Evolutionary conservation across 2,329 filamentous ascomycete species (phyloP), one percentile per base, ranked within the genome.

Genomic region (Truncatella angustata): DNA sequence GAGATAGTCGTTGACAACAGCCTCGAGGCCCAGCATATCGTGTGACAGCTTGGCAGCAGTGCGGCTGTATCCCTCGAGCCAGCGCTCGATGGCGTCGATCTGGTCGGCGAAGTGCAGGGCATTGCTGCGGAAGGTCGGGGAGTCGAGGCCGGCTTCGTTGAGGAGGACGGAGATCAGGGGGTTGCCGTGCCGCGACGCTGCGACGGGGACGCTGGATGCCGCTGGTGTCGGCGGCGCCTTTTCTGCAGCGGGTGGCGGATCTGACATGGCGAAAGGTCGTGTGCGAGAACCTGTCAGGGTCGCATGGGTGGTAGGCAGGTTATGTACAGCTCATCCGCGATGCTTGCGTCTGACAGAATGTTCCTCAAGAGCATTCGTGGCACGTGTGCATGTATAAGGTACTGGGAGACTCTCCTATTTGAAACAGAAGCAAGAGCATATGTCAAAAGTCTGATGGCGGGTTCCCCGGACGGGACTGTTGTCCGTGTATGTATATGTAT

Each of bases 91-190:
- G 51, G 85, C 81, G 59, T 97, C 94, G 63, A 96, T 84, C 74
- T 99, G 93, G 59, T 97, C 94, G 57, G 85, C 81, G 66, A 96
- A 96, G 73, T 97, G 91, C 43, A 88, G 75, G 37, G 90, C 84
- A 20, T 90, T 90, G 43, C 92, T 90, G 58, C 94, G 90, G 70
- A 97, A 97, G 32, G 92, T 95, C 23, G 94, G 94, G 35, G 92
- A 97, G 73, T 99, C 94, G 74, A 97, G 88, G 18, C 91, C 89
- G 47, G 94, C 94, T 80, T 99, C 94, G 73, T 93, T 94, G 61
- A 97, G 81, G 55, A 86, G 86, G 32, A 97, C 92, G 40, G 94
- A 91, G 53, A 84, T 77, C 28, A 75, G 72, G 32, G 76, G 72
- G 56, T 68, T 70, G 48, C 63, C 50, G 49, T 58, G 60, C 37